Base-by-base conservation (phyloP, 345 rosid genomes). In the Chamaenerion angustifolium region DNA sequence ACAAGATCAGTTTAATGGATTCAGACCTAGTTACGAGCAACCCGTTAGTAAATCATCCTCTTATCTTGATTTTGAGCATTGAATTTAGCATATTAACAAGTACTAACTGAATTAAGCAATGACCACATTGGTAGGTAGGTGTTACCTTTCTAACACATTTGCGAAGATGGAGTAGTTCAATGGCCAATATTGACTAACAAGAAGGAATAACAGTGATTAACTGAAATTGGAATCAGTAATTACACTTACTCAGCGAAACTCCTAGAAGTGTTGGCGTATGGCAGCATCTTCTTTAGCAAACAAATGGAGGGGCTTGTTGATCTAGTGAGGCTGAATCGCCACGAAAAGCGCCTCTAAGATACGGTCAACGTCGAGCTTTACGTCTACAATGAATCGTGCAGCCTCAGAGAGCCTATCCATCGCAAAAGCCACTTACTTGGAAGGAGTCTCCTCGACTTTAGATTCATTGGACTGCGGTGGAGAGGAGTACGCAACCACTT, bases 361-460 rank as follows among this genome's bases (percentile, higher is more conserved):
- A 14, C 96, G 96, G 60, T 90, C 96, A 0, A 87, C 95, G 6
- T 93, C 98, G 37, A 90, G 75, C 45, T 92, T 73, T 4, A 90
- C 72, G 57, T 90, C 98, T 6, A 92, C 92, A 44, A 90, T 86
- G 67, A 74, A 78, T 56, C 96, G 75, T 10, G 79, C 86, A 3
- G 98, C 98, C 61, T 83, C 92, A 8, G 75, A 71, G 3, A 90
- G 83, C 48, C 98, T 77, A 46, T 90, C 98, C 94, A 90, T 77
- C 12, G 98, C 96, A 58, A 75, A 52, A 4, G 96, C 94, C 48
- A 90, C 98, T 76, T 86, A 92, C 66, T 86, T 86, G 12, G 98
- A 94, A 18, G 95, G 98, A 44, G 98, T 96, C 63, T 89, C 94
- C 12, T 63, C 68, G 14, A 57, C 64, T 14, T 56, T 41, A 14